Base-by-base conservation (phyloP, 192 early-diverging fungal species). In the Podila epicladia region DNA sequence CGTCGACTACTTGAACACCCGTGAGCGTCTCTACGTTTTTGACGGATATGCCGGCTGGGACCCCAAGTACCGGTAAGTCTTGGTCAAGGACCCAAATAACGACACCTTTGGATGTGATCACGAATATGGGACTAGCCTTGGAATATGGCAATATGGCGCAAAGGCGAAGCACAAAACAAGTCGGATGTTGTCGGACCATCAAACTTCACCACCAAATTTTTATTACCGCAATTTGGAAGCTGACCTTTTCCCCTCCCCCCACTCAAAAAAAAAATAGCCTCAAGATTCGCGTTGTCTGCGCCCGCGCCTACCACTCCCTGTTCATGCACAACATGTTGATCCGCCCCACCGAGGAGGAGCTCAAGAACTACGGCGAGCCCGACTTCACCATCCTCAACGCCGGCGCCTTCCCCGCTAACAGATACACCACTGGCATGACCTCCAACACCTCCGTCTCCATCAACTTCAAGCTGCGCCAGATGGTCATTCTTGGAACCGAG, bases 271-370 rank as follows among this genome's bases (percentile, higher is more conserved):
- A 57, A 15, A 20, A 20, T 69, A 76, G 74, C 73, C 95, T 97
- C 87, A 99, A 99, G 90, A 94, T 99, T 64, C 95, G 97, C 72
- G 90, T 97, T 26, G 93, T 99, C 72, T 95, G 95, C 77, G 92
- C 96, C 33, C 93, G 96, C 74, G 96, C 97, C 51, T 98, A 99
- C 87, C 96, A 99, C 84, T 90, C 93, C 28, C 88, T 99, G 73
- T 99, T 99, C 85, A 99, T 99, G 97, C 89, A 91, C 90, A 98
- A 99, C 91, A 99, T 99, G 96, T 91, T 99, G 74, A 98, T 99
- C 87, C 94, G 97, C 69, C 96, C 97, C 35, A 95, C 96, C 13
- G 84, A 85, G 32, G 91, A 95, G 73, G 97, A 99, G 88, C 91
- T 97, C 15, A 93, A 89, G 64, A 89, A 86, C 85, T 99, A 95